Percentiles rank a stretch among this genome's conserved stretches.
phyloP scores from a whole-genome alignment of 2,329 filamentous ascomycete species.

The Calonectria pseudoreteaudii region DNA sequence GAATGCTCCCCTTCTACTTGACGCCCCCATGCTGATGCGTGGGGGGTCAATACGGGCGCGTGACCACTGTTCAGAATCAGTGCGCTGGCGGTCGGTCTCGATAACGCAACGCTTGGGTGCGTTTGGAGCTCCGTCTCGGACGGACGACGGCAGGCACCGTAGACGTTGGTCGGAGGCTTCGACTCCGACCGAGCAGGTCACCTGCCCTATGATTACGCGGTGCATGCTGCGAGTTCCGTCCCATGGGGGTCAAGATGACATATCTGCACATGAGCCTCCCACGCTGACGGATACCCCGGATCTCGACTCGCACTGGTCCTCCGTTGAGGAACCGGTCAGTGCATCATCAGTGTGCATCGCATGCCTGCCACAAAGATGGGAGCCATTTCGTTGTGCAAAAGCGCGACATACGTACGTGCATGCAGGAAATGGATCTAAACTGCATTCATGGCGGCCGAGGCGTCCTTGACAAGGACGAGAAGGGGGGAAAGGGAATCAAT shows the following conservation, averaged over 20 bases:
- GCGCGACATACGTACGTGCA: constrained; percentile 16
- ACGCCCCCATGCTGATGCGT: constrained; percentile 1
- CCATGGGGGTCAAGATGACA: constrained; percentile 15
- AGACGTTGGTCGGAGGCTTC: not conserved
- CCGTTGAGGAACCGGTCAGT: constrained; percentile 8
- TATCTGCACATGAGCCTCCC: constrained; percentile 13
- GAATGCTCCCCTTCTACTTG: not conserved
- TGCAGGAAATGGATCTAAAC: not conserved
- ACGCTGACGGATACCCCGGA: constrained; percentile 22
- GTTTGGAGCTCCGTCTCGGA: not conserved
- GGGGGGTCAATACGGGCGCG: constrained; percentile 4
- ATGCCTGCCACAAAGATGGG: not conserved
- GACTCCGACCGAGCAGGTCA: constrained; percentile 5
- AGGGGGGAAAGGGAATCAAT: not conserved
- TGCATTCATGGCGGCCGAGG: not conserved
- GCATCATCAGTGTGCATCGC: not conserved
- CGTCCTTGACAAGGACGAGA: not conserved
- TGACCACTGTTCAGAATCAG: constrained; percentile 1
- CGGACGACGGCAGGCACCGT: not conserved
- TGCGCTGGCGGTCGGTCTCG: not conserved
- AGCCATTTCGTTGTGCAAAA: not conserved
- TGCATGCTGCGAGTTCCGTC: not conserved
- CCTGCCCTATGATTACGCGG: constrained; percentile 5
- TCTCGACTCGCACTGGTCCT: not conserved
- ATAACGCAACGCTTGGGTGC: not conserved